phyloP scores from a whole-genome alignment of 768 basidiomycete species.

The Podaxis mareebaensis region DNA sequence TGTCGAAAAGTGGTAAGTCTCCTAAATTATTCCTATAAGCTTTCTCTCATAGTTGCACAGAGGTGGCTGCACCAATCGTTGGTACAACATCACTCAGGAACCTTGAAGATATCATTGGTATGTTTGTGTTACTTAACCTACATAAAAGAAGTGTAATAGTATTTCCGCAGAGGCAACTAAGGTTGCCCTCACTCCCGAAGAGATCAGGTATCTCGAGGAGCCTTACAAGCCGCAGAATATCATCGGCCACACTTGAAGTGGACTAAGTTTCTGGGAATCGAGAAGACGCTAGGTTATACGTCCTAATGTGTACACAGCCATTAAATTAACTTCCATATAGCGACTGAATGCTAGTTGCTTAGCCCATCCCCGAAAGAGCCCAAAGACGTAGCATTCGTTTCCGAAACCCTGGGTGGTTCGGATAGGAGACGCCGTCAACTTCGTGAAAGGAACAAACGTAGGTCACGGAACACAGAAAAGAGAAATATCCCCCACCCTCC shows the following conservation, averaged over 20 bases:
- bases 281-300: no score
- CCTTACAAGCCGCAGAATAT: constrained; percentile 48
- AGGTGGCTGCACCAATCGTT: constrained; percentile 59
- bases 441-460: no score
- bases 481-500: no score
- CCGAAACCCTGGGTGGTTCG: no score
- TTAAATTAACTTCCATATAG: no score
- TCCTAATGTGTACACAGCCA: no score
- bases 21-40: neutral
- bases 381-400: no score
- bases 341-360: no score
- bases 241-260: constrained; percentile 41
- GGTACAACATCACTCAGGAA: constrained; percentile 54
- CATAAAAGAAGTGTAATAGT: neutral
- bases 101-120: constrained; percentile 52
- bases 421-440: no score
- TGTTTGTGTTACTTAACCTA: constrained; percentile 2
- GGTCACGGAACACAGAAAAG: no score
- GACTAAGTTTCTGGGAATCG: no score
- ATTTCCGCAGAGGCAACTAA: constrained; percentile 38
- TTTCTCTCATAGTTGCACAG: constrained; percentile 19
- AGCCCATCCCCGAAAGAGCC: no score
- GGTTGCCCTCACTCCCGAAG: constrained; percentile 53
- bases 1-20: constrained; percentile 39
- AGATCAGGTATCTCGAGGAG: constrained; percentile 55